Percentiles rank a stretch among this genome's conserved stretches.
These are phyloP conservation scores for Terfezia claveryi DNA, from an alignment of 495 filamentous ascomycete species.

Conservation along the genomic window DNA sequence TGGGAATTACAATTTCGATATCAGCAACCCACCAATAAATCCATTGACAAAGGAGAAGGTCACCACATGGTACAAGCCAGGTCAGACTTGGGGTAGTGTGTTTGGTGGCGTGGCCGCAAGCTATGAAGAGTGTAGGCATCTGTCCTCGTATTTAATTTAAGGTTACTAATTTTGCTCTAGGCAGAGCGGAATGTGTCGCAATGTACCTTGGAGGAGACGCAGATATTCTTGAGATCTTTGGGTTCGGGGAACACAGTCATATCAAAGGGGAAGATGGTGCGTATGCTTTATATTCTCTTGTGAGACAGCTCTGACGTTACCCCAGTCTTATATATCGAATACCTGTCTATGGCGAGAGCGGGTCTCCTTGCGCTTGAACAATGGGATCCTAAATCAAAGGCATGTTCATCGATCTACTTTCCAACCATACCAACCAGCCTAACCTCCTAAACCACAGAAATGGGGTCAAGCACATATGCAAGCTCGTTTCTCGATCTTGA, in stretches of 20 bases:
- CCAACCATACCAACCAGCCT: too few species aligned
- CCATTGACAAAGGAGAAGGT: slow-evolving; percentile 58
- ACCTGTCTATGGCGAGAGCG: slow-evolving; percentile 79
- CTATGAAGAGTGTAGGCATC: slow-evolving; percentile 55
- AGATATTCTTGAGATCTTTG: slow-evolving; percentile 70
- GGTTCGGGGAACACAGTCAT: slow-evolving; percentile 58
- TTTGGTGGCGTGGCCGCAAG: slow-evolving; percentile 68
- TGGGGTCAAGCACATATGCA: too few species aligned
- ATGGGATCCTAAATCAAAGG: slow-evolving; percentile 43
- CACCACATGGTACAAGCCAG: slow-evolving; percentile 73
- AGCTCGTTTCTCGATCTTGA: too few species aligned
- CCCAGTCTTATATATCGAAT: slow-evolving; percentile 52
- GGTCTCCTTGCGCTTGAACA: slow-evolving; percentile 67
- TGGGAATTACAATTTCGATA: slow-evolving; percentile 72
- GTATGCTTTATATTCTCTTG: neutral
- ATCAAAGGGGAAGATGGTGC: slow-evolving; percentile 59
- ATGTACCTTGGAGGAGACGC: slow-evolving; percentile 87
- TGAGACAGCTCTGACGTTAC: neutral
- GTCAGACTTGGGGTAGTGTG: slow-evolving; percentile 77
- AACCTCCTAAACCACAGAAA: too few species aligned
- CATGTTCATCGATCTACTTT: neutral
- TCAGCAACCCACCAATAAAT: slow-evolving; percentile 52
- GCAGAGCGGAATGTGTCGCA: slow-evolving; percentile 61
- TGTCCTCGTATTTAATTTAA: slow-evolving; percentile 19
- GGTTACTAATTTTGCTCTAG: slow-evolving; percentile 19